Conservation (phyloP, 129 eudicot species). For the Artemisia tridentata region DNA sequence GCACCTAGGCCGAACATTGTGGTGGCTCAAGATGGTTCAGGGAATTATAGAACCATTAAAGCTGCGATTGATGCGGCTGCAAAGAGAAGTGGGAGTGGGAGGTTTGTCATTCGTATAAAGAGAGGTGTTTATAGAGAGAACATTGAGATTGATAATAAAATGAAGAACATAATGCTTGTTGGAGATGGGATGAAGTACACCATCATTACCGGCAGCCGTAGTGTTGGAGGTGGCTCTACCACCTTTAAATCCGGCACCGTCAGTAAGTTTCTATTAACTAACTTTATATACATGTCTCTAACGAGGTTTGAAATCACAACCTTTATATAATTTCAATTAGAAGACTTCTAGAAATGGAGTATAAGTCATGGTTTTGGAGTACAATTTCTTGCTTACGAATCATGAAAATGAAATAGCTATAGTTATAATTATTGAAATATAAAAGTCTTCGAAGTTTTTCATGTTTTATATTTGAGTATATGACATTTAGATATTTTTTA, state of each 20-base stretch:
- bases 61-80: slow-evolving; percentile 49
- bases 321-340: too few species aligned
- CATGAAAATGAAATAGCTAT: background rate
- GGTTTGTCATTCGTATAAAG: slow-evolving; percentile 45
- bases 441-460: too few species aligned
- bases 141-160: slow-evolving; percentile 36
- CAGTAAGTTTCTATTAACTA: slow-evolving; percentile 26
- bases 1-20: slow-evolving; percentile 40
- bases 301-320: too few species aligned
- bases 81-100: slow-evolving; percentile 47
- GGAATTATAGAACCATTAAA: slow-evolving; percentile 41
- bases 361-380: slow-evolving; percentile 8
- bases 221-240: slow-evolving; percentile 49
- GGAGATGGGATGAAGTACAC: slow-evolving; percentile 54
- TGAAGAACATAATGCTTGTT: slow-evolving; percentile 51
- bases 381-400: slow-evolving; percentile 13
- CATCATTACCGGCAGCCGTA: slow-evolving; percentile 52
- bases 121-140: slow-evolving; percentile 50
- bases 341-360: background rate
- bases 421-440: background rate
- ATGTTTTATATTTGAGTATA: too few species aligned
- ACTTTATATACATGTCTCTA: too few species aligned
- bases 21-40: slow-evolving; percentile 56
- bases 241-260: slow-evolving; percentile 54
- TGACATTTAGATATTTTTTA: too few species aligned